Evolutionary conservation across 2,329 filamentous ascomycete species (phyloP).

Genomic region (Celoporthe dispersa): DNA sequence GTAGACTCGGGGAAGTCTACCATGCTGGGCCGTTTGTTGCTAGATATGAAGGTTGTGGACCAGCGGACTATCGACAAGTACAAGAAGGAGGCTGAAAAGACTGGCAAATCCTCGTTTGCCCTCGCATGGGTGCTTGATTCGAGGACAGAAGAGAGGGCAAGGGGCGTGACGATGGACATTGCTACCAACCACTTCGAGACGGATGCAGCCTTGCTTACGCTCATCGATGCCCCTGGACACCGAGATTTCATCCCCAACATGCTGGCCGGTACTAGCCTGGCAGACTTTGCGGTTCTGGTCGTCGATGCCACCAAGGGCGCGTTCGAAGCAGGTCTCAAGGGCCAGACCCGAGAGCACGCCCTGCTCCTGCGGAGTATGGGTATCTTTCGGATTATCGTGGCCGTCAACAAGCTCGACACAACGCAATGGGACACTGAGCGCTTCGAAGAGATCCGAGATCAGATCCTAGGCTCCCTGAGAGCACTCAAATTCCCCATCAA

Average conservation of each 20-base stretch:
- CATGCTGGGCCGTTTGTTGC: conserved; percentile 90
- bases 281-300: conserved; percentile 92
- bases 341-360: conserved; percentile 93
- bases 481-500: conserved; percentile 81
- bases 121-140: conserved; percentile 97
- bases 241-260: conserved; percentile 98
- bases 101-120: conserved; percentile 94
- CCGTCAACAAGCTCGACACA: conserved; percentile 93
- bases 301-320: conserved; percentile 89
- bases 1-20: conserved; percentile 98
- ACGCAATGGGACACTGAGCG: conserved; percentile 81
- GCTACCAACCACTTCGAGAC: conserved; percentile 95
- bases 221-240: conserved; percentile 93
- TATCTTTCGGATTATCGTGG: conserved; percentile 84
- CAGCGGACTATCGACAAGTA: conserved; percentile 88
- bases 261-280: conserved; percentile 95
- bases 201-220: conserved; percentile 83
- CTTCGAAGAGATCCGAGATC: conserved; percentile 83
- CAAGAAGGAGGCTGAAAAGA: conserved; percentile 83
- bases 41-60: conserved; percentile 87
- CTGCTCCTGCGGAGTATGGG: conserved; percentile 89
- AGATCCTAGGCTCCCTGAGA: conserved; percentile 81
- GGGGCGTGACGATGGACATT: conserved; percentile 96
- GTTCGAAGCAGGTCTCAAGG: conserved; percentile 90
- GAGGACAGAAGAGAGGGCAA: conserved; percentile 82